phyloP scores from a whole-genome alignment of 2,329 filamentous ascomycete species.

The Exserohilum rostratum region DNA sequence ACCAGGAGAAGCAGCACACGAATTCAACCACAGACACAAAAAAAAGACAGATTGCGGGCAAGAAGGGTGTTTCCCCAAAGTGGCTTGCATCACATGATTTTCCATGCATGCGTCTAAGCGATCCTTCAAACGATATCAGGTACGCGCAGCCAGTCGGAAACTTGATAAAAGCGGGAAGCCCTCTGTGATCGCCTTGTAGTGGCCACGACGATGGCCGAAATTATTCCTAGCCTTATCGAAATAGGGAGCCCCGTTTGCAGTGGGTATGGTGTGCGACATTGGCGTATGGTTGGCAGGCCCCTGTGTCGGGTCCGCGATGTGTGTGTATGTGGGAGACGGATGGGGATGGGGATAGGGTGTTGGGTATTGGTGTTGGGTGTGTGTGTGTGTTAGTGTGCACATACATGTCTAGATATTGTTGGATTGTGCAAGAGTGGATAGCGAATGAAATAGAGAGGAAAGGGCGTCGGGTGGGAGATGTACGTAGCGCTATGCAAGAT shows the following conservation, averaged over 20 bases:
- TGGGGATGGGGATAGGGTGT: background rate
- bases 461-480: no score
- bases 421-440: conserved; percentile 9
- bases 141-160: conserved; percentile 40
- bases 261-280: conserved; percentile 32
- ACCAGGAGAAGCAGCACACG: background rate
- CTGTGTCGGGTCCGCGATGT: background rate
- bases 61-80: background rate
- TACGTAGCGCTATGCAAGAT: conserved; percentile 8
- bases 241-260: conserved; percentile 18
- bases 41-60: background rate
- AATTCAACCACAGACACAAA: background rate
- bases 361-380: background rate
- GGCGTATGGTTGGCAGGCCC: background rate
- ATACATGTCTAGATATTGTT: no score
- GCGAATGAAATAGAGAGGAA: conserved; percentile 4
- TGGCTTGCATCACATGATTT: conserved; percentile 35
- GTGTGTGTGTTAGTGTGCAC: no score
- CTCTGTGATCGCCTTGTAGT: conserved; percentile 27
- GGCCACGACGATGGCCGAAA: conserved; percentile 21
- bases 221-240: conserved; percentile 19
- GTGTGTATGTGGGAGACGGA: conserved; percentile 27
- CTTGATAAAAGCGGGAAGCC: conserved; percentile 26
- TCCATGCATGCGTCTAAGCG: conserved; percentile 38
- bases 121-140: conserved; percentile 31